Evolutionary conservation across 129 eudicot genomes (phyloP).

Genomic region (Ambrosia trifida): DNA sequence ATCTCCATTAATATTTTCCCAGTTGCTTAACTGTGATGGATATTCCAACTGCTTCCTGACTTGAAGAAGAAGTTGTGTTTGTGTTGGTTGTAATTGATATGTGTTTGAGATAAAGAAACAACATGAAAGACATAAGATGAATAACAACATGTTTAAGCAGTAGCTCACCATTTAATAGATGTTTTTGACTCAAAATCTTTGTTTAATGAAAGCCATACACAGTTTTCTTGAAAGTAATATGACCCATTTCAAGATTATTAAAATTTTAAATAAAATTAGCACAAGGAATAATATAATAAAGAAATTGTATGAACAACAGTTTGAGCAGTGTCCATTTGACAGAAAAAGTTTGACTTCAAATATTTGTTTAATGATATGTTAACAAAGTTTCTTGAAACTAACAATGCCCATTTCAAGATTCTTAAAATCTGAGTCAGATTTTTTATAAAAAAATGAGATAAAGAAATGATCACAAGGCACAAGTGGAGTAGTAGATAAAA

Average conservation of each 20-base stretch:
- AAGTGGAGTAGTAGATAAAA: constrained; percentile 32
- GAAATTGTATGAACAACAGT: too few species aligned
- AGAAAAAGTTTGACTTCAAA: too few species aligned
- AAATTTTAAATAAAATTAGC: constrained; percentile 7
- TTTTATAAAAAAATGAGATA: too few species aligned
- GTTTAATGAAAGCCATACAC: constrained; percentile 39
- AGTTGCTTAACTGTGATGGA: constrained; percentile 51
- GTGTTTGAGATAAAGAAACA: constrained; percentile 56
- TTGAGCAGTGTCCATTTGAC: too few species aligned
- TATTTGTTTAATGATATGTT: too few species aligned
- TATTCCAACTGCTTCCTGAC: constrained; percentile 82
- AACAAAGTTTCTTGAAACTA: too few species aligned
- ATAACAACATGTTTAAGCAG: constrained; percentile 29
- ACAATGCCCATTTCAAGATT: too few species aligned
- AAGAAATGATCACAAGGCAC: constrained; percentile 27
- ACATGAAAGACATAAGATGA: constrained; percentile 45
- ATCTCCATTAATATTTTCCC: constrained; percentile 62
- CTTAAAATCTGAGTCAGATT: too few species aligned
- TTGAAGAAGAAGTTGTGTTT: constrained; percentile 73
- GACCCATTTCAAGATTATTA: constrained; percentile 32
- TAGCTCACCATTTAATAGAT: constrained; percentile 45
- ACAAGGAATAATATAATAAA: constrained; percentile 11
- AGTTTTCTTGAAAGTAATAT: constrained; percentile 18
- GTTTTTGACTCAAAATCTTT: constrained; percentile 20
- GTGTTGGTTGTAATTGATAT: constrained; percentile 55